These are phyloP conservation scores for Glycine soja DNA, from an alignment of 306 rosid genomes.

Conservation along the genomic window DNA sequence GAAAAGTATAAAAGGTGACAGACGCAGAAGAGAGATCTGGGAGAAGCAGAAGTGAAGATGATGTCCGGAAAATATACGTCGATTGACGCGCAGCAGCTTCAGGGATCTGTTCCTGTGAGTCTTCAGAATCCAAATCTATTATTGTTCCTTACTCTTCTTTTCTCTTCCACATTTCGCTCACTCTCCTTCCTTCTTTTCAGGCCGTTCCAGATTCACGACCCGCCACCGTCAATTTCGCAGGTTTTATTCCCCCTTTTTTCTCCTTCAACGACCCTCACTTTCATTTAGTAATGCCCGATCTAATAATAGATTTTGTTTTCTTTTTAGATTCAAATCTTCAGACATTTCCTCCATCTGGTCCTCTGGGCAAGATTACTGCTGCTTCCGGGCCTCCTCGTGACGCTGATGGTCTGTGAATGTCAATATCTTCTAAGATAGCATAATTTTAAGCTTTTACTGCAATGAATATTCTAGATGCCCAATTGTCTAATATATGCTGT, in stretches of 20 bases:
- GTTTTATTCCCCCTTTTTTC: conserved; percentile 42
- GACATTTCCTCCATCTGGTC: conserved; percentile 89
- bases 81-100: conserved; percentile 69
- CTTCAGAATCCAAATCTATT: not conserved
- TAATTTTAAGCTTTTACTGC: not conserved
- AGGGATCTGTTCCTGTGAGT: conserved; percentile 93
- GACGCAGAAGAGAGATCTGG: not conserved
- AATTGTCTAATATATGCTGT: not conserved
- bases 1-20: not conserved
- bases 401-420: conserved; percentile 67
- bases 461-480: not conserved
- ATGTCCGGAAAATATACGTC: conserved; percentile 89
- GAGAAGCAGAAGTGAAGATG: conserved; percentile 56
- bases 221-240: conserved; percentile 72
- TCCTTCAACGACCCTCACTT: not conserved
- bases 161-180: conserved; percentile 14
- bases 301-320: not conserved
- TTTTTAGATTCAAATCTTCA: conserved; percentile 80
- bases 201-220: conserved; percentile 86
- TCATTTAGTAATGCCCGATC: not conserved
- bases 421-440: not conserved
- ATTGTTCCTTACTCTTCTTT: no score
- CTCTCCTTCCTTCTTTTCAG: conserved; percentile 52
- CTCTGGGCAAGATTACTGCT: conserved; percentile 82
- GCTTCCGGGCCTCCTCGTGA: conserved; percentile 86